Evolutionary conservation across 2,329 filamentous ascomycete species (phyloP).

Genomic region (Tolypocladium pustulatum): DNA sequence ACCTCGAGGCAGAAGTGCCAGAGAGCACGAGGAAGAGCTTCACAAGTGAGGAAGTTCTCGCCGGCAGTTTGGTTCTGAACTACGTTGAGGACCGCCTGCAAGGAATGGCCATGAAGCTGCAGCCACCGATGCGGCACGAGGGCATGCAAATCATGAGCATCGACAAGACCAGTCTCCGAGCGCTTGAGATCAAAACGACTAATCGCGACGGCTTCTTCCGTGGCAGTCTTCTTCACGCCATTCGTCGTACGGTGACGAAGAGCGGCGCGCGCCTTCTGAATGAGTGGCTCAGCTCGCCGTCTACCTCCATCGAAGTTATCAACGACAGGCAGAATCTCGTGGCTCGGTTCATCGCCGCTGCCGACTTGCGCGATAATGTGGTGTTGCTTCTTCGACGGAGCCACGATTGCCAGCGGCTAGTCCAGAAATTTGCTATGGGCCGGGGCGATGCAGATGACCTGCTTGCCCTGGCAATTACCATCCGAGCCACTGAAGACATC

Average conservation of each 20-base stretch:
- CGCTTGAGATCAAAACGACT: constrained; percentile 81
- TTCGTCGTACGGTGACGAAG: constrained; percentile 82
- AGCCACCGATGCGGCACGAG: constrained; percentile 67
- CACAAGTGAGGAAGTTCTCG: constrained; percentile 57
- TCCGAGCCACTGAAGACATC: constrained; percentile 62
- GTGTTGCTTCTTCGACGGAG: constrained; percentile 59
- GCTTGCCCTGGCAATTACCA: constrained; percentile 70
- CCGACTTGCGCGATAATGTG: constrained; percentile 59
- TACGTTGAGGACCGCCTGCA: constrained; percentile 75
- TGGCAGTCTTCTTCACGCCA: constrained; percentile 82
- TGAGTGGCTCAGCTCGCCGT: constrained; percentile 81
- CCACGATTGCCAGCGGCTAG: constrained; percentile 77
- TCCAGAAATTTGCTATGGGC: constrained; percentile 90
- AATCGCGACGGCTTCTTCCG: constrained; percentile 68
- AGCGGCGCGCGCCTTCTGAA: constrained; percentile 77
- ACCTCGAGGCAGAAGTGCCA: constrained; percentile 66
- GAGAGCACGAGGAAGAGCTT: constrained; percentile 45
- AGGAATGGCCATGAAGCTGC: constrained; percentile 69
- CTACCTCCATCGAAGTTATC: constrained; percentile 74
- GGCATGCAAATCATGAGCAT: constrained; percentile 75
- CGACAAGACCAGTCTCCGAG: constrained; percentile 82
- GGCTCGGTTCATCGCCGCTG: constrained; percentile 56
- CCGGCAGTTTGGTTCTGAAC: constrained; percentile 70
- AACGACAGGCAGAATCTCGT: constrained; percentile 74
- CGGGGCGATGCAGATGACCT: constrained; percentile 89